Evolutionary conservation across 306 rosid species (phyloP), one percentile per base, ranked within the genome.

Genomic region (Pyrus betulifolia): DNA sequence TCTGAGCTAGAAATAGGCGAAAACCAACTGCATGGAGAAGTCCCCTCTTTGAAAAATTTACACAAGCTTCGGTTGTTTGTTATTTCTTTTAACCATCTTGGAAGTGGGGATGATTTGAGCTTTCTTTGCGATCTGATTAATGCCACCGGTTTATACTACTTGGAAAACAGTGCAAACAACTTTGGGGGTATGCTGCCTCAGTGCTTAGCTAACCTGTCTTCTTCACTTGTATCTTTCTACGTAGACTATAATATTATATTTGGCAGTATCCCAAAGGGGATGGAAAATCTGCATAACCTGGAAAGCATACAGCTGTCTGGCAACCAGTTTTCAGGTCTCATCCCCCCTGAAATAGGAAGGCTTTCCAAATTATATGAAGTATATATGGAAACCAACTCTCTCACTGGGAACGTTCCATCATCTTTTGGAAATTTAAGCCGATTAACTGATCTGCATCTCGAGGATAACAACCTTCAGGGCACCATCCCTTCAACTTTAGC

Each of bases 1-100:
- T 4, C 22, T 59, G 2, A 4, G 1, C 28, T 23, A n/a, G 3
- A 3, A 4, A 4, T 51, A 21, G 2, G 0, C 4, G 14, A 0
- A 8, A 59, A 59, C 15, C 30, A 59, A 59, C 15, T 11, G 7
- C 30, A 8, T 59, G 31, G 31, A 59, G 30, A 59, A 59, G 64
- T 59, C 27, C 17, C 17, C 15, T 59, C 64, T 9, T 22, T 22
- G 30, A 7, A 59, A 59, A 22, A n/a, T 4, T 59, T 59, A 23
- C 5, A 11, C 25, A 23, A 23, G 31, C 17, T 22, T n/a, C 3
- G 5, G 64, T 4, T 17, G 15, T 4, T 59, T n/a, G 0, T 3
- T 23, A 1, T 23, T 59, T 8, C 0, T 22, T 0, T 0, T 0
- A 59, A 59, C 30, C 14, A 59, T 59, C 64, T 22, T 59, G 64